phyloP scores from a whole-genome alignment of 2,329 filamentous ascomycete species.

The Aspergillus novoparasiticus region DNA sequence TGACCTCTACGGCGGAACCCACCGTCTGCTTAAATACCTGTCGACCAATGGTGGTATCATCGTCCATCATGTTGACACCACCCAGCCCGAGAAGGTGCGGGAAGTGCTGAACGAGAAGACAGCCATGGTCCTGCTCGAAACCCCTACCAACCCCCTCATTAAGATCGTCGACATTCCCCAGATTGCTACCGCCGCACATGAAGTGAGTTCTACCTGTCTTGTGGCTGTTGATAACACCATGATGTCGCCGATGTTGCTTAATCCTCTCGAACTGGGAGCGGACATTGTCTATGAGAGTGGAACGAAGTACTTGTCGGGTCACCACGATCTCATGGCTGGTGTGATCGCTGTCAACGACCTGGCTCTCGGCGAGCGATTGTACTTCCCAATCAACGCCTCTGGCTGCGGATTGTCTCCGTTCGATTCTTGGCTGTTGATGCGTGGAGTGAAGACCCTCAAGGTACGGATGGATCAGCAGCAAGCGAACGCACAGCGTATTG shows the following conservation, averaged over 20 bases:
- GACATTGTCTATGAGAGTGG: conserved; percentile 98
- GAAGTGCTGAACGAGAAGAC: conserved; percentile 76
- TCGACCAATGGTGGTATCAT: conserved; percentile 86
- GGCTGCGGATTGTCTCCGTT: conserved; percentile 94
- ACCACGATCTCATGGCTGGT: conserved; percentile 98
- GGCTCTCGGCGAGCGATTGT: conserved; percentile 82
- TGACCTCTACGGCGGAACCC: conserved; percentile 93
- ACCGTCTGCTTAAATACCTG: conserved; percentile 90
- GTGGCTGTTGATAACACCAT: conserved; percentile 98
- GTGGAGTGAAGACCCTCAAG: conserved; percentile 92
- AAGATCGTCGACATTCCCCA: conserved; percentile 91
- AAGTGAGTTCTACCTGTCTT: conserved; percentile 73
- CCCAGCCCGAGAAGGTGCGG: conserved; percentile 70
- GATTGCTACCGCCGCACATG: conserved; percentile 76
- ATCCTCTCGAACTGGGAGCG: conserved; percentile 90
- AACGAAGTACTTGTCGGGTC: conserved; percentile 95
- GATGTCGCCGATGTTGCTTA: conserved; percentile 92
- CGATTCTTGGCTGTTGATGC: conserved; percentile 92
- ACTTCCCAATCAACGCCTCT: conserved; percentile 95
- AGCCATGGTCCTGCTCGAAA: conserved; percentile 92
- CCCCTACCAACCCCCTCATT: conserved; percentile 95
- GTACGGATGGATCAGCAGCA: conserved; percentile 99
- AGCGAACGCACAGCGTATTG: conserved; percentile 84
- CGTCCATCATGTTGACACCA: conserved; percentile 96
- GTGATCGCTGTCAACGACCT: conserved; percentile 89